Percentiles rank a stretch among this genome's conserved stretches.
Evolutionary conservation across 257 asterid species (phyloP).

Genomic region (Parsonsia alboflavescens): DNA sequence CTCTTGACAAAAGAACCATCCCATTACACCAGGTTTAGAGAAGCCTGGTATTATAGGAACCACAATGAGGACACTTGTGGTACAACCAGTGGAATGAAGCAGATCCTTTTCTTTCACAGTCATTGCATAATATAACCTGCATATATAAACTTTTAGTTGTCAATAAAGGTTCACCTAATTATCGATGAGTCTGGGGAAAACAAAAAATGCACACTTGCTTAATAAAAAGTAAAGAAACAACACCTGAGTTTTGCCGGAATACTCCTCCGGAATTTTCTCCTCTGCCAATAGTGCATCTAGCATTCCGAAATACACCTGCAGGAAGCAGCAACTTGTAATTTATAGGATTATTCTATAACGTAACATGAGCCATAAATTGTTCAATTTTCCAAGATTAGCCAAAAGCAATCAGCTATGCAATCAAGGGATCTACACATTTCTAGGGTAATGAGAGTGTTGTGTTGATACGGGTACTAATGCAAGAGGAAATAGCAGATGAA

Average conservation of each 20-base stretch:
- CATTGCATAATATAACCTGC: conserved; percentile 86
- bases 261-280: conserved; percentile 78
- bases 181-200: neutral
- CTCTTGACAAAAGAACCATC: neutral
- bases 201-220: conserved; percentile 8
- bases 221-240: neutral
- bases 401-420: too few species aligned
- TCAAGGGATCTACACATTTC: too few species aligned
- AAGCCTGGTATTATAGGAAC: conserved; percentile 80
- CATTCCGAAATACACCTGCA: conserved; percentile 75
- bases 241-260: conserved; percentile 68
- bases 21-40: conserved; percentile 29
- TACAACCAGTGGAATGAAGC: conserved; percentile 74
- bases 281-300: conserved; percentile 75
- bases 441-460: too few species aligned
- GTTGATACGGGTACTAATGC: too few species aligned
- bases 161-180: conserved; percentile 5
- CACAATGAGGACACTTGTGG: conserved; percentile 77
- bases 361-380: neutral
- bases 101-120: conserved; percentile 69
- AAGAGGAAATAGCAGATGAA: too few species aligned
- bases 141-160: conserved; percentile 13
- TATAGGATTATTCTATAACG: neutral
- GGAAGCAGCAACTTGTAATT: conserved; percentile 18
- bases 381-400: too few species aligned